Conservation (phyloP, 148 eudicot species). For the Camellia lanceoleosa region DNA sequence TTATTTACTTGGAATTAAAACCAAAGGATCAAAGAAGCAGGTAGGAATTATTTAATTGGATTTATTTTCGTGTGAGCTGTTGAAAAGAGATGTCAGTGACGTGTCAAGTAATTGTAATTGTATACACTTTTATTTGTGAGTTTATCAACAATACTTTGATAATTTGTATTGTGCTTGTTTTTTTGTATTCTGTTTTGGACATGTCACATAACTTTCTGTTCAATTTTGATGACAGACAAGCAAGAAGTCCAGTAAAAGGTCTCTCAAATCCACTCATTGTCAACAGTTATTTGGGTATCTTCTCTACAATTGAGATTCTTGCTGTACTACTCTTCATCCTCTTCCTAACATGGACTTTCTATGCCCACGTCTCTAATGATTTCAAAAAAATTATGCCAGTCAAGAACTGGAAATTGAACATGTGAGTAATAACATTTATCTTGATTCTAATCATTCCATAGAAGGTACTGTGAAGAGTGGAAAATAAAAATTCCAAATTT, state of each 20-base stretch:
- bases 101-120: too few species aligned
- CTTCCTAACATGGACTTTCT: constrained; percentile 77
- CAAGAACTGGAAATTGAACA: constrained; percentile 43
- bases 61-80: too few species aligned
- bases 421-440: constrained; percentile 40
- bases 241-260: constrained; percentile 24
- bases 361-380: constrained; percentile 61
- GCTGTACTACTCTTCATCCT: constrained; percentile 35
- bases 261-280: constrained; percentile 55
- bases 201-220: not conserved
- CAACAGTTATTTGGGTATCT: constrained; percentile 52
- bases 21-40: constrained; percentile 38
- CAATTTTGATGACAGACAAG: constrained; percentile 41
- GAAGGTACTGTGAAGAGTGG: too few species aligned
- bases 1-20: constrained; percentile 53
- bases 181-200: not conserved
- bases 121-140: too few species aligned
- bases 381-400: constrained; percentile 50
- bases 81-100: too few species aligned
- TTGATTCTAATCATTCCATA: too few species aligned
- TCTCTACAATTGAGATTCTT: constrained; percentile 55
- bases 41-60: constrained; percentile 13
- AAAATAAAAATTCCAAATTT: not conserved
- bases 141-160: too few species aligned
- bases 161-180: too few species aligned